A percentile compares a stretch with the other conserved stretches of the same genome.
Conservation (phyloP, 2,329 filamentous ascomycete genomes). For the Emergomyces orientalis region DNA sequence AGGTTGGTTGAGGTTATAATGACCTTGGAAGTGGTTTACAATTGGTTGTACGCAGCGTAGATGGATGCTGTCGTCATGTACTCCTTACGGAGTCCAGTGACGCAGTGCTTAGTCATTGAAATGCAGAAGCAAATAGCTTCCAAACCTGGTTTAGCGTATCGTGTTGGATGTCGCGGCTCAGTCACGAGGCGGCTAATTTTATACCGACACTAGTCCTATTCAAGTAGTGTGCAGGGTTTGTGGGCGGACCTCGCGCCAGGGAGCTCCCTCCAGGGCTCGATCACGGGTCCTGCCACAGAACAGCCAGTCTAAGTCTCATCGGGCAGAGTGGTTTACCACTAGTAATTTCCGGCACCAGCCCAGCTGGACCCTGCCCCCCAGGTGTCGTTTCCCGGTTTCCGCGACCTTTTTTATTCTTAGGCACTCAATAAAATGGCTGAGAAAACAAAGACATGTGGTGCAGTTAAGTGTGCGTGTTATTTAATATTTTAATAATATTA, state of each 20-base stretch:
- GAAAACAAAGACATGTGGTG: background rate
- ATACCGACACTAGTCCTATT: conserved; percentile 8
- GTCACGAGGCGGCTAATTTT: conserved; percentile 5
- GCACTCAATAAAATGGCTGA: background rate
- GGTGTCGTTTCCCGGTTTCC: background rate
- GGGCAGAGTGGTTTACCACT: background rate
- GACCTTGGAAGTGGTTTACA: too few relatives aligned
- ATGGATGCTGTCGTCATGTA: too few relatives aligned
- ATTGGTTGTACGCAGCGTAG: too few relatives aligned
- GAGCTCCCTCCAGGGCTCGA: too few relatives aligned
- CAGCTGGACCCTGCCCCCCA: too few relatives aligned
- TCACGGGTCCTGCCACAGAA: background rate
- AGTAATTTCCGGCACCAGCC: background rate
- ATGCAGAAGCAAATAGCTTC: too few relatives aligned
- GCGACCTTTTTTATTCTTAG: too few relatives aligned
- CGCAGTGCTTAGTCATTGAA: background rate
- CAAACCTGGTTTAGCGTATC: background rate
- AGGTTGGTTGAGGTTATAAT: background rate
- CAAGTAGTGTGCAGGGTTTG: background rate
- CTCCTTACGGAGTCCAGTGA: background rate
- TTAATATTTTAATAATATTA: too few relatives aligned
- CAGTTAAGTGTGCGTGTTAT: background rate
- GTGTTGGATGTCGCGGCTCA: background rate
- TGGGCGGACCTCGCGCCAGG: background rate
- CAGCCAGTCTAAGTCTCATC: background rate